Percentiles rank a stretch among this genome's conserved stretches.
These are phyloP conservation scores for Mycena rebaudengoi DNA, from an alignment of 768 basidiomycete species.

Conservation along the genomic window DNA sequence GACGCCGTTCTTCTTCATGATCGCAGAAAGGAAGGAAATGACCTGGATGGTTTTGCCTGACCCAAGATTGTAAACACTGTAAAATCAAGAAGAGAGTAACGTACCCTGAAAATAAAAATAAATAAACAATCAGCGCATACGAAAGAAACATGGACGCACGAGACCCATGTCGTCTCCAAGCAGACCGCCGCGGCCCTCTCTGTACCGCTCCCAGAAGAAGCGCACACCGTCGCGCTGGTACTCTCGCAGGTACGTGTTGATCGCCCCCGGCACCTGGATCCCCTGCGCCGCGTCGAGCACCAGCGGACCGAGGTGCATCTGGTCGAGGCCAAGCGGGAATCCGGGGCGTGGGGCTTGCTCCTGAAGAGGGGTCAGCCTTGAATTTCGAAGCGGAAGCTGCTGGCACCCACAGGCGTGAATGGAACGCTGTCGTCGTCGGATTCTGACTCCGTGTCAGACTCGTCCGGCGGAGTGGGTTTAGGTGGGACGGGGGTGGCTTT, in stretches of 20 bases:
- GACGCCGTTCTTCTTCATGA: slow-evolving; percentile 86
- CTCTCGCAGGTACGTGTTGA: slow-evolving; percentile 88
- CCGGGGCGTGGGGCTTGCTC: slow-evolving; percentile 58
- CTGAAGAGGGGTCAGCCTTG: slow-evolving; percentile 33
- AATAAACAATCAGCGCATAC: too few species aligned
- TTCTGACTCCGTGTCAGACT: slow-evolving; percentile 58
- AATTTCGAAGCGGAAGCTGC: slow-evolving; percentile 5
- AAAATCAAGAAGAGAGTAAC: background rate
- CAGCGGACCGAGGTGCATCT: slow-evolving; percentile 53
- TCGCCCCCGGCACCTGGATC: slow-evolving; percentile 67
- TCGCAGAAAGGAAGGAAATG: slow-evolving; percentile 87
- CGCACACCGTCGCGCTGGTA: slow-evolving; percentile 90
- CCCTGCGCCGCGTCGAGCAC: slow-evolving; percentile 56
- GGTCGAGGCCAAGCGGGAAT: slow-evolving; percentile 57
- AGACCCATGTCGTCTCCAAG: slow-evolving; percentile 98
- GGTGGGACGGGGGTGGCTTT: background rate
- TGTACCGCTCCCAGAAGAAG: slow-evolving; percentile 83
- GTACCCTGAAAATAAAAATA: too few species aligned
- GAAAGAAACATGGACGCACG: slow-evolving; percentile 52
- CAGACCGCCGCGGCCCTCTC: slow-evolving; percentile 74
- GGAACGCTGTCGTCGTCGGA: slow-evolving; percentile 21
- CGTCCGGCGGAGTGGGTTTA: slow-evolving; percentile 17
- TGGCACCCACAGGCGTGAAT: background rate
- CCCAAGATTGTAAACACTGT: slow-evolving; percentile 24
- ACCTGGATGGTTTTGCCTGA: slow-evolving; percentile 95